Conservation (phyloP, 129 eudicot genomes). For the Helianthus annuus region DNA sequence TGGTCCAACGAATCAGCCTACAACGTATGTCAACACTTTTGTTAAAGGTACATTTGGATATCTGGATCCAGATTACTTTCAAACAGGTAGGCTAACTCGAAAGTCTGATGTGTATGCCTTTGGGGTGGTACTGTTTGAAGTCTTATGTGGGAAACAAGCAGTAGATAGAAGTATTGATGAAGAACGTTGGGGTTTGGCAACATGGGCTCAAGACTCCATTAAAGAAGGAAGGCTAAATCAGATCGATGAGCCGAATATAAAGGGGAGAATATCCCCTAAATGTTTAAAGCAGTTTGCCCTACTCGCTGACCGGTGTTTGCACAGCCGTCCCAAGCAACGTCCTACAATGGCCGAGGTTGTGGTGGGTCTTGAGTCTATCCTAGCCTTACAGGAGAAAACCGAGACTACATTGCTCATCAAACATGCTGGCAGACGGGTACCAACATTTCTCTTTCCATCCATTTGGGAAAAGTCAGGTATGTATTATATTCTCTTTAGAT, state of each 20-base stretch:
- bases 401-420: too few relatives aligned
- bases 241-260: slow-evolving; percentile 26
- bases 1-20: too few relatives aligned
- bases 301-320: slow-evolving; percentile 31
- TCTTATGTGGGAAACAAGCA: slow-evolving; percentile 42
- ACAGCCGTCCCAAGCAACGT: slow-evolving; percentile 15
- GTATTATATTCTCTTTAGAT: too few relatives aligned
- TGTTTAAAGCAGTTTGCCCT: slow-evolving; percentile 31
- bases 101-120: slow-evolving; percentile 39
- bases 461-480: slow-evolving; percentile 5
- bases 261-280: slow-evolving; percentile 22
- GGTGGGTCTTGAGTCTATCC: slow-evolving; percentile 20
- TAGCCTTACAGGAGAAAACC: slow-evolving; percentile 9
- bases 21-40: too few relatives aligned
- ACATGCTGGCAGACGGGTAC: too few relatives aligned
- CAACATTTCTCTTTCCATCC: too few relatives aligned
- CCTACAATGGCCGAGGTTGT: slow-evolving; percentile 27
- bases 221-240: slow-evolving; percentile 26
- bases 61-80: too few relatives aligned
- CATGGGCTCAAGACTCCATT: slow-evolving; percentile 31
- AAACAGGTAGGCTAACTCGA: too few relatives aligned
- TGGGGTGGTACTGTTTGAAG: slow-evolving; percentile 32
- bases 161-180: slow-evolving; percentile 34
- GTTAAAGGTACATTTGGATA: slow-evolving; percentile 1
- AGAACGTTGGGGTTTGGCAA: slow-evolving; percentile 29